phyloP scores from a whole-genome alignment of 768 basidiomycete species.

The Plicaturopsis crispa region DNA sequence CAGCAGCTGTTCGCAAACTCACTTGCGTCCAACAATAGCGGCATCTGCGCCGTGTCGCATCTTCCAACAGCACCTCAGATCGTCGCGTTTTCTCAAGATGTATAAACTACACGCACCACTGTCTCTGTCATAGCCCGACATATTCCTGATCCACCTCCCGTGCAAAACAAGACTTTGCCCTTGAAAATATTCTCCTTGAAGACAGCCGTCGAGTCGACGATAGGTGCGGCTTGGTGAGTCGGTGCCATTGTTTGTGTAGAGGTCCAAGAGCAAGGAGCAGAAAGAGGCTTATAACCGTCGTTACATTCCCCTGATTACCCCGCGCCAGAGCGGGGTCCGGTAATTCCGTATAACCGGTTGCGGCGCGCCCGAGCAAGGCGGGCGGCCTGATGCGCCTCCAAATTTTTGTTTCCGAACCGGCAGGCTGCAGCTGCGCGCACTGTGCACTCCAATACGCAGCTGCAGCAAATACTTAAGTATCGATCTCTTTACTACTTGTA shows the following conservation, averaged over 20 bases:
- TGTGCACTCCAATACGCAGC: too few species aligned
- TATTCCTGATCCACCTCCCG: slow-evolving; percentile 90
- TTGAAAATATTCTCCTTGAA: slow-evolving; percentile 82
- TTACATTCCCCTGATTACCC: too few species aligned
- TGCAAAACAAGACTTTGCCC: slow-evolving; percentile 87
- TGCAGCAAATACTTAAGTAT: too few species aligned
- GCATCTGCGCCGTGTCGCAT: slow-evolving; percentile 81
- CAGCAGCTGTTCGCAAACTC: slow-evolving; percentile 17
- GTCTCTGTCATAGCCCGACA: slow-evolving; percentile 83
- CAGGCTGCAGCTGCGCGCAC: too few species aligned
- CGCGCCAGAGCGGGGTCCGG: too few species aligned
- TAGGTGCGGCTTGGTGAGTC: slow-evolving; percentile 32
- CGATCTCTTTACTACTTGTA: too few species aligned
- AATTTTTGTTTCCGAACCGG: too few species aligned
- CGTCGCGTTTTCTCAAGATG: slow-evolving; percentile 1
- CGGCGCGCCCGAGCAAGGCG: too few species aligned
- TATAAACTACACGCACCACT: slow-evolving; percentile 41
- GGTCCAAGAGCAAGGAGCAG: too few species aligned
- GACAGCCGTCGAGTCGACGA: slow-evolving; percentile 46
- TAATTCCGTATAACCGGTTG: too few species aligned
- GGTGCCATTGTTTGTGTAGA: slow-evolving; percentile 43
- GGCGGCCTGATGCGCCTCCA: too few species aligned
- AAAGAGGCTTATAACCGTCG: too few species aligned
- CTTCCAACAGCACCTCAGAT: slow-evolving; percentile 26
- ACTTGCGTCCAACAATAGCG: slow-evolving; percentile 85